phyloP scores from a whole-genome alignment of 2,329 filamentous ascomycete genomes.

The Cladosporium sp. region DNA sequence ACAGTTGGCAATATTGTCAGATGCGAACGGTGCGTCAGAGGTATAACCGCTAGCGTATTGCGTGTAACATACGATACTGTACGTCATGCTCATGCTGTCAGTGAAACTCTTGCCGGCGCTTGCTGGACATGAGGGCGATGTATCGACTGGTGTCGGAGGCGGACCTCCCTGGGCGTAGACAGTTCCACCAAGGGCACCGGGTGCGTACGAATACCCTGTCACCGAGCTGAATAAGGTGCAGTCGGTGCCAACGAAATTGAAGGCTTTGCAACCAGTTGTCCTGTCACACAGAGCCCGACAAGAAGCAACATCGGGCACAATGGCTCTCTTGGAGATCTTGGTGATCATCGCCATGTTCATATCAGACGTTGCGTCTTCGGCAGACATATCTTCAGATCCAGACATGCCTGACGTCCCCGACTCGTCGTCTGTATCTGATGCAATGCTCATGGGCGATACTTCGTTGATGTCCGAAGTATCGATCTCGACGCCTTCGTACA shows the following conservation, averaged over 20 bases:
- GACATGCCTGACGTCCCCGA: slow-evolving; percentile 2
- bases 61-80: slow-evolving; percentile 26
- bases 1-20: slow-evolving; percentile 23
- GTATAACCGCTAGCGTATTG: slow-evolving; percentile 25
- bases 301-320: slow-evolving; percentile 24
- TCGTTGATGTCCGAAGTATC: slow-evolving; percentile 21
- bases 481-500: slow-evolving; percentile 28
- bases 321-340: slow-evolving; percentile 22
- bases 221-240: slow-evolving; percentile 35
- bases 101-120: slow-evolving; percentile 24
- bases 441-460: not conserved
- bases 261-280: slow-evolving; percentile 31
- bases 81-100: slow-evolving; percentile 23
- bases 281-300: slow-evolving; percentile 29
- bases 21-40: slow-evolving; percentile 19
- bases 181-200: slow-evolving; percentile 27
- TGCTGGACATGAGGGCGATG: slow-evolving; percentile 24
- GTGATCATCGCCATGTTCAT: slow-evolving; percentile 9
- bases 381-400: not conserved
- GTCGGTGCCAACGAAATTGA: slow-evolving; percentile 32
- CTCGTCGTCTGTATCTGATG: not conserved
- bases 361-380: not conserved
- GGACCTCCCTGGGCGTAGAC: slow-evolving; percentile 8
- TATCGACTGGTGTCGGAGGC: slow-evolving; percentile 12
- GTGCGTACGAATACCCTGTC: slow-evolving; percentile 26